These are phyloP conservation scores for Ascochyta viciae-villosae DNA, from an alignment of 2,329 filamentous ascomycete species.

Conservation along the genomic window DNA sequence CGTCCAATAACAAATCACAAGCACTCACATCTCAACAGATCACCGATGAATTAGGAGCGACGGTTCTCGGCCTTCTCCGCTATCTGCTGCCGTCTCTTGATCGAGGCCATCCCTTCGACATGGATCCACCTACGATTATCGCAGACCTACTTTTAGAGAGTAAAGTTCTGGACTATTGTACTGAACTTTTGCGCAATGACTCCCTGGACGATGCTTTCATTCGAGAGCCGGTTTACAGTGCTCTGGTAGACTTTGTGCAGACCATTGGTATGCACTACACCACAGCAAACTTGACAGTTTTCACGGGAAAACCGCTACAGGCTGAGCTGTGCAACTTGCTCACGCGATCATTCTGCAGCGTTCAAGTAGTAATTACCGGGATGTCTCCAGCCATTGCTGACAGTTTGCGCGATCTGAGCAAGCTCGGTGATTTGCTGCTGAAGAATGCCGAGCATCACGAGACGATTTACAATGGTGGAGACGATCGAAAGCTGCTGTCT, in stretches of 20 bases:
- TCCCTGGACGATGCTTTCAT: constrained; percentile 48
- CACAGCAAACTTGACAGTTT: constrained; percentile 41
- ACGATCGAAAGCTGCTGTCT: constrained; percentile 40
- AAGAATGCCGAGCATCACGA: constrained; percentile 24
- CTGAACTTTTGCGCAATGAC: constrained; percentile 52
- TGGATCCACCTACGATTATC: constrained; percentile 38
- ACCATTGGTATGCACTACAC: constrained; percentile 42
- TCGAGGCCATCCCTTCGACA: constrained; percentile 35
- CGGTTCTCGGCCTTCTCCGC: constrained; percentile 24
- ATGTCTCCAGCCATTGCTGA: constrained; percentile 32
- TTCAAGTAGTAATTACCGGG: constrained; percentile 3
- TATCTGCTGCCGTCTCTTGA: constrained; percentile 36
- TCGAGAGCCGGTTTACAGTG: constrained; percentile 47
- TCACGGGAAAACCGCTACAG: constrained; percentile 45
- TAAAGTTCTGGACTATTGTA: constrained; percentile 47
- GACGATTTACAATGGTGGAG: constrained; percentile 27
- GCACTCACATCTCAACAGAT: neutral
- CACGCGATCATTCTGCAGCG: constrained; percentile 39
- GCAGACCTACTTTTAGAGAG: constrained; percentile 46
- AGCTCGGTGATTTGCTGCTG: constrained; percentile 32
- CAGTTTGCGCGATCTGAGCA: constrained; percentile 35
- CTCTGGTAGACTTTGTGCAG: constrained; percentile 51
- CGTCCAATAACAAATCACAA: neutral
- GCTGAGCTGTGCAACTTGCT: constrained; percentile 47
- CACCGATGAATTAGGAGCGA: constrained; percentile 20